A percentile compares a stretch with the other conserved stretches of the same genome.
phyloP scores from a whole-genome alignment of 331 rosid species.

The Quercus phellos region DNA sequence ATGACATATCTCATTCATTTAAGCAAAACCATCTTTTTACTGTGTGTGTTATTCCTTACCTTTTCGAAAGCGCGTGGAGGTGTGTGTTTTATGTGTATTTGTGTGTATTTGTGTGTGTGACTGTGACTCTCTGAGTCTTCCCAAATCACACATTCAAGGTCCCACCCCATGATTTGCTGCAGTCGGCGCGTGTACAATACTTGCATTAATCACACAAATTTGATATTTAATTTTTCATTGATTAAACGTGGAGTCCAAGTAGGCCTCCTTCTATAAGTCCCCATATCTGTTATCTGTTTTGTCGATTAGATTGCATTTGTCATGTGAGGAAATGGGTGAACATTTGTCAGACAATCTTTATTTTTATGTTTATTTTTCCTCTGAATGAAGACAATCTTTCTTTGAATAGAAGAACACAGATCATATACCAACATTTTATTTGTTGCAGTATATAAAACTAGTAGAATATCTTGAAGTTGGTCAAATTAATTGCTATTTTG shows the following conservation, averaged over 20 bases:
- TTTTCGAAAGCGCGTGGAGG: not conserved
- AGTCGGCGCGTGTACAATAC: not conserved
- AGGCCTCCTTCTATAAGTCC: conserved; percentile 8
- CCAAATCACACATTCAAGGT: not conserved
- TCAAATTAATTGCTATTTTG: too few relatives aligned
- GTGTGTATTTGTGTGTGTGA: too few relatives aligned
- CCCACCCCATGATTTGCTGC: conserved; percentile 4
- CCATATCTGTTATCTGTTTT: conserved; percentile 28
- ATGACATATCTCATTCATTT: conserved; percentile 28
- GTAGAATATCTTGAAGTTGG: too few relatives aligned
- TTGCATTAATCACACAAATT: not conserved
- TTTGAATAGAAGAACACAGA: too few relatives aligned
- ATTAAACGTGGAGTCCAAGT: conserved; percentile 24
- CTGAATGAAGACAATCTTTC: too few relatives aligned
- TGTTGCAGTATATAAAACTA: too few relatives aligned
- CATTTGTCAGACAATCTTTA: conserved; percentile 12
- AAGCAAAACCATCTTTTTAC: not conserved
- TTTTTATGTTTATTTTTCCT: not conserved
- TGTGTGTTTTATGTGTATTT: too few relatives aligned
- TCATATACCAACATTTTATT: too few relatives aligned
- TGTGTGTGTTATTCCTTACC: conserved; percentile 8
- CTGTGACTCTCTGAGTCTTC: too few relatives aligned
- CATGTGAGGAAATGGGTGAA: conserved; percentile 1
- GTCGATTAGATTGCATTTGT: conserved; percentile 22
- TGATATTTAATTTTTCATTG: not conserved